Percentiles rank a stretch among this genome's conserved stretches.
phyloP scores from a whole-genome alignment of 495 filamentous ascomycete species.

The Paragyromitra xinjiangensis region DNA sequence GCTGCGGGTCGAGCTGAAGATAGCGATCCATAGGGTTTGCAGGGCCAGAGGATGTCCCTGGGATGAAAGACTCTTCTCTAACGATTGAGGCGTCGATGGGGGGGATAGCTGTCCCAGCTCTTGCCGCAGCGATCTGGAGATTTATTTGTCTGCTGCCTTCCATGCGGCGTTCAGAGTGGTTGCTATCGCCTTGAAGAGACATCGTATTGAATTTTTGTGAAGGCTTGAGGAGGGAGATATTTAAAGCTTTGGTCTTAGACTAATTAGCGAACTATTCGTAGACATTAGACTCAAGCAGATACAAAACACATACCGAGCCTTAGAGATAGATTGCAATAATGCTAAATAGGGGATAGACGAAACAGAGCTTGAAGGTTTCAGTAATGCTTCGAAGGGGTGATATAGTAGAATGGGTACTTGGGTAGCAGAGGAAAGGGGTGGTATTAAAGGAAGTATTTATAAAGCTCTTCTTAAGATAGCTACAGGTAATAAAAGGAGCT shows the following conservation, averaged over 20 bases:
- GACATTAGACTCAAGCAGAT: neutral
- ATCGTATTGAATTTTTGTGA: slow-evolving; percentile 2
- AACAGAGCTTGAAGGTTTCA: neutral
- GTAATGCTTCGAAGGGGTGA: neutral
- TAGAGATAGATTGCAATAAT: neutral
- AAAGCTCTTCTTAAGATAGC: slow-evolving; percentile 1
- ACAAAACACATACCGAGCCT: slow-evolving; percentile 1
- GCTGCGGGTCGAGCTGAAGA: slow-evolving; percentile 46
- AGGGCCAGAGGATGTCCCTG: slow-evolving; percentile 22
- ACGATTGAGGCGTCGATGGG: slow-evolving; percentile 54
- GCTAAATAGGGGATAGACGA: neutral
- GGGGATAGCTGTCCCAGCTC: slow-evolving; percentile 46
- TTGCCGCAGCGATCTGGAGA: slow-evolving; percentile 49
- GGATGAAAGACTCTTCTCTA: slow-evolving; percentile 43
- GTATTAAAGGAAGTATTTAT: slow-evolving; percentile 36
- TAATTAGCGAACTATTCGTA: neutral
- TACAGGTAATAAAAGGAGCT: neutral
- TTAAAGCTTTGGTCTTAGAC: neutral
- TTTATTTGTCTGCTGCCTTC: slow-evolving; percentile 54
- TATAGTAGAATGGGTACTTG: neutral
- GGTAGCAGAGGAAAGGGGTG: neutral
- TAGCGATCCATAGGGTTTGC: slow-evolving; percentile 53
- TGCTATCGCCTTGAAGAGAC: slow-evolving; percentile 41
- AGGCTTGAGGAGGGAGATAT: neutral
- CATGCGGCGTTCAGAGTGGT: slow-evolving; percentile 54